Conservation (phyloP, 371 early-diverging fungal species). For the Syncephalastrum sp. region DNA sequence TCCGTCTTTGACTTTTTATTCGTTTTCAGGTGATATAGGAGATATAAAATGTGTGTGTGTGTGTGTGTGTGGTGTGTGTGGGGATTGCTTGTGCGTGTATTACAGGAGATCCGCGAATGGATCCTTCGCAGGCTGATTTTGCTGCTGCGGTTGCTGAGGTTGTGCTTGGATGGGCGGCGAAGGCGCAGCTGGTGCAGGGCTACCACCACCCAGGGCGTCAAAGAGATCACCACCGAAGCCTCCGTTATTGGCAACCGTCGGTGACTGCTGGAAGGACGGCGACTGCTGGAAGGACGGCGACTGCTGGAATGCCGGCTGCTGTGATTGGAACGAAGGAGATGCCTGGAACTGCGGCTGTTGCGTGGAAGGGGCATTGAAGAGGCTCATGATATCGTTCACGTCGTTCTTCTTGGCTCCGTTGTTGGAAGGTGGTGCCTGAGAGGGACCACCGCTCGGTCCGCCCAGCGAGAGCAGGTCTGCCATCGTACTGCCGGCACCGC, state of each 20-base stretch:
- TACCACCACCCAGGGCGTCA: constrained; percentile 6
- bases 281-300: background rate
- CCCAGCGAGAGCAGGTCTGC: constrained; percentile 37
- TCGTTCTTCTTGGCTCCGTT: constrained; percentile 12
- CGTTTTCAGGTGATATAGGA: too few species aligned
- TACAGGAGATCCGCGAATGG: constrained; percentile 27
- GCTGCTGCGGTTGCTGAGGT: constrained; percentile 14
- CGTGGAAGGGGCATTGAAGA: constrained; percentile 27
- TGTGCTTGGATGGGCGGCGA: constrained; percentile 5
- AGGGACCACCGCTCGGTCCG: constrained; percentile 5
- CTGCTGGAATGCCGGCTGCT: constrained; percentile 3
- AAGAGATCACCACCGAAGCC: constrained; percentile 16
- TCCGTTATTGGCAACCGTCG: background rate
- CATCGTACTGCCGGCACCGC: constrained; percentile 5
- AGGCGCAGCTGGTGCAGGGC: constrained; percentile 6
- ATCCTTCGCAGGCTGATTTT: constrained; percentile 10
- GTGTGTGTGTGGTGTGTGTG: too few species aligned
- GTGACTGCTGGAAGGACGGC: background rate
- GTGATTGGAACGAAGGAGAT: constrained; percentile 8
- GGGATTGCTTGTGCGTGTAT: background rate
- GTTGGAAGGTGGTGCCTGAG: constrained; percentile 4
- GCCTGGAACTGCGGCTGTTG: constrained; percentile 3
- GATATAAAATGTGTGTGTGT: too few species aligned
- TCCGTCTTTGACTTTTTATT: too few species aligned
- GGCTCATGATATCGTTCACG: constrained; percentile 35